phyloP scores from a whole-genome alignment of 179 eudicot genomes.

The Beta lomatogona region DNA sequence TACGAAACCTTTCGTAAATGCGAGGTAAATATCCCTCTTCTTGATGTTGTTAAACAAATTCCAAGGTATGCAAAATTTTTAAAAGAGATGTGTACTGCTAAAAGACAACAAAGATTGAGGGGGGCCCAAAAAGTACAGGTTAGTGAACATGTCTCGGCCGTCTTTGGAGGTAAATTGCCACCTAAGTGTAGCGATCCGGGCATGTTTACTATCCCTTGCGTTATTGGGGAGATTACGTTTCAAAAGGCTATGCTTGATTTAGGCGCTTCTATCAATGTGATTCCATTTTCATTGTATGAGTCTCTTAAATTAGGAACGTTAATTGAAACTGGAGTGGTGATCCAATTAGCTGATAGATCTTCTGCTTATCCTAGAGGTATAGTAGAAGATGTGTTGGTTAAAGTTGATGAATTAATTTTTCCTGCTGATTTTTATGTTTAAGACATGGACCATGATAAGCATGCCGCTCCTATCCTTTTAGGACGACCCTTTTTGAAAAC shows the following conservation, averaged over 20 bases:
- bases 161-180: not conserved
- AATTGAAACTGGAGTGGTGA: no score
- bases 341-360: not conserved
- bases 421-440: not conserved
- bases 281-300: not conserved
- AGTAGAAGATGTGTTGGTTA: not conserved
- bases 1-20: not conserved
- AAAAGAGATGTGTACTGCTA: constrained; percentile 6
- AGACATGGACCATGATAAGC: not conserved
- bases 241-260: not conserved
- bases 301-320: no score
- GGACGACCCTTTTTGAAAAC: not conserved
- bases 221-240: not conserved
- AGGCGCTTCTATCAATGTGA: not conserved
- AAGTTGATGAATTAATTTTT: not conserved
- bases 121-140: not conserved
- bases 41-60: not conserved
- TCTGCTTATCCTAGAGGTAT: not conserved
- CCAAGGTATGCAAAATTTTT: constrained; percentile 11
- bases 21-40: not conserved
- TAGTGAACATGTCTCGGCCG: not conserved
- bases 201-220: constrained; percentile 6
- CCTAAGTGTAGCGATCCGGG: not conserved
- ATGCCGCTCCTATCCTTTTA: not conserved
- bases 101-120: not conserved